Evolutionary conservation across 352 stramenopile genomes (phyloP).

Genomic region (Thalassiosira mediterranea): DNA sequence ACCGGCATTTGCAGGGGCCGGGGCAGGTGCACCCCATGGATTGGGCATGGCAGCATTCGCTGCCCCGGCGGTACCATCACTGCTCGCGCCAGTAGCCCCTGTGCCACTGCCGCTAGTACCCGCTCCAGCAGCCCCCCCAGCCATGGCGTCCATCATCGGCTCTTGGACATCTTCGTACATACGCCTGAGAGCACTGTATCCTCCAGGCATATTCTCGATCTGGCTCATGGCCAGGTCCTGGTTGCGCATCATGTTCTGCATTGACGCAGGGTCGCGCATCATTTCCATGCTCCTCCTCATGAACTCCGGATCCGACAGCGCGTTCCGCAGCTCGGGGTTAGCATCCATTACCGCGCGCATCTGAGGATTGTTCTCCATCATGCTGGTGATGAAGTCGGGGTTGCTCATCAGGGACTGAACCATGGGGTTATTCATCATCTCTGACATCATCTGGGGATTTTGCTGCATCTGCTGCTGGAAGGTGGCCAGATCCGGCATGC

Average conservation of each 20-base stretch:
- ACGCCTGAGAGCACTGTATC: constrained; percentile 93
- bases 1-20: constrained; percentile 11
- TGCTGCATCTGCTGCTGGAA: constrained; percentile 48
- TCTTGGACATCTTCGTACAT: constrained; percentile 92
- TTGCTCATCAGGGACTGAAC: constrained; percentile 94
- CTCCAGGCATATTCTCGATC: constrained; percentile 96
- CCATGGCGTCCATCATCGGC: constrained; percentile 92
- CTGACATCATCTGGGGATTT: constrained; percentile 68
- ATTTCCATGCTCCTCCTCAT: constrained; percentile 95
- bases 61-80: constrained; percentile 4
- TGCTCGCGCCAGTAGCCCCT: neutral
- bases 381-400: constrained; percentile 93
- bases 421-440: constrained; percentile 85
- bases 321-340: constrained; percentile 95
- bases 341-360: constrained; percentile 93
- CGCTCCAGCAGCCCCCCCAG: neutral
- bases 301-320: constrained; percentile 94
- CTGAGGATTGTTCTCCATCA: constrained; percentile 96
- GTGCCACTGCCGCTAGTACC: neutral
- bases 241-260: constrained; percentile 96
- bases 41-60: constrained; percentile 81
- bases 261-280: constrained; percentile 94
- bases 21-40: constrained; percentile 67
- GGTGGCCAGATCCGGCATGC: constrained; percentile 39
- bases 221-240: constrained; percentile 97